Percentiles rank a stretch among this genome's conserved stretches.
Evolutionary conservation across 805 yeast species (phyloP).

Genomic region (Kluyveromyces starmeri): DNA sequence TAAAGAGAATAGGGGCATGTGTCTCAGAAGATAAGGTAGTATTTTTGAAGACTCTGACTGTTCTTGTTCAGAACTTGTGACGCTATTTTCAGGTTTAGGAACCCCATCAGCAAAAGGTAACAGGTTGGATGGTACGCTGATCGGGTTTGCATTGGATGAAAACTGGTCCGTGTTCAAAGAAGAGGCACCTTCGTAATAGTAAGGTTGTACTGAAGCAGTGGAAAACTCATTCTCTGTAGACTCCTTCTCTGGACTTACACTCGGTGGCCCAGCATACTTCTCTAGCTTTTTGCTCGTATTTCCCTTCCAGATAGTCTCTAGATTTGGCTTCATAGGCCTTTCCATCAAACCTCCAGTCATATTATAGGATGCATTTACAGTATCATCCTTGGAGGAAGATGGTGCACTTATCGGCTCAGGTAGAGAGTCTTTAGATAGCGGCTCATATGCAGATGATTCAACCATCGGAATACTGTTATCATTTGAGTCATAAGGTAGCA

Average conservation of each 20-base stretch:
- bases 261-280: not conserved
- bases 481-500: constrained; percentile 1
- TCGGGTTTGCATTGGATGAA: not conserved
- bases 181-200: not conserved
- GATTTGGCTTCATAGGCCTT: constrained; percentile 3
- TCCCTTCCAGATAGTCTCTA: constrained; percentile 7
- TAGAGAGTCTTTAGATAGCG: constrained; percentile 1
- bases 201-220: too few species aligned
- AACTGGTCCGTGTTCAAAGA: not conserved
- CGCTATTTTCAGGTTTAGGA: not conserved
- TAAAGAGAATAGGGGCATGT: constrained; percentile 52
- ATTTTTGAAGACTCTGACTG: constrained; percentile 40
- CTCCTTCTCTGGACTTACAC: not conserved
- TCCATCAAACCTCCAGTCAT: constrained; percentile 1
- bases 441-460: constrained; percentile 3
- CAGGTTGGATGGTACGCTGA: not conserved
- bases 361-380: not conserved
- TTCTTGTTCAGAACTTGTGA: not conserved
- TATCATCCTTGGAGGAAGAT: not conserved
- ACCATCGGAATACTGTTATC: constrained; percentile 1
- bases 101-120: not conserved
- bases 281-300: not conserved
- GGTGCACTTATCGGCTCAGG: constrained; percentile 4
- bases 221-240: not conserved
- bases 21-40: constrained; percentile 58